These are phyloP conservation scores for Phytophthora fragariae DNA, from an alignment of 352 stramenopile species.

Conservation along the genomic window DNA sequence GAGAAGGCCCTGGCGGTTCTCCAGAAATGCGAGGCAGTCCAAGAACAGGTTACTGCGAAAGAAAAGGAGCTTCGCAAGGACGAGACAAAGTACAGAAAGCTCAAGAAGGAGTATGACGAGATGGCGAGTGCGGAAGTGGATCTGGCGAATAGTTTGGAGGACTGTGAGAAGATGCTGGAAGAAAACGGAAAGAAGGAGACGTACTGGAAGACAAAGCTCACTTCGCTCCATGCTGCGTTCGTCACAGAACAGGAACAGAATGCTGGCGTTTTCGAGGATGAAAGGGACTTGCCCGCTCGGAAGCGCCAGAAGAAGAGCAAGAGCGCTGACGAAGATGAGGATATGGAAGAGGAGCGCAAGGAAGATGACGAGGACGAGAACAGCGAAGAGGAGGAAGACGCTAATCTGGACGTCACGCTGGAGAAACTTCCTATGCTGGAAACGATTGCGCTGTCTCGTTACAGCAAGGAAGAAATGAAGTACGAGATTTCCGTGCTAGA, in stretches of 20 bases:
- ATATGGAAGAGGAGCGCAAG: constrained; percentile 51
- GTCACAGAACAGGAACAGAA: constrained; percentile 78
- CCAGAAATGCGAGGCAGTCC: constrained; percentile 92
- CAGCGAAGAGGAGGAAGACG: constrained; percentile 49
- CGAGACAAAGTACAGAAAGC: constrained; percentile 82
- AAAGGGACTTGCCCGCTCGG: constrained; percentile 44
- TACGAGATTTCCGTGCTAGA: constrained; percentile 94
- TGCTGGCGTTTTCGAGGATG: constrained; percentile 74
- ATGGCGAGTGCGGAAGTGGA: constrained; percentile 94
- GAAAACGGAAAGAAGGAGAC: constrained; percentile 92
- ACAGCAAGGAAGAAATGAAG: constrained; percentile 94
- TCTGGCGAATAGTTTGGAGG: constrained; percentile 92
- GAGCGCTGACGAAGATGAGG: constrained; percentile 31
- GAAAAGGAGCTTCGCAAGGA: constrained; percentile 80
- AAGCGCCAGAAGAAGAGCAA: constrained; percentile 64
- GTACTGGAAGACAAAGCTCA: constrained; percentile 87
- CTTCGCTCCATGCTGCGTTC: constrained; percentile 68
- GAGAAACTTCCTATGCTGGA: constrained; percentile 82
- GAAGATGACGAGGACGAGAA: constrained; percentile 45
- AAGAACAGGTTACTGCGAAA: constrained; percentile 91
- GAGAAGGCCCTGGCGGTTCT: constrained; percentile 92
- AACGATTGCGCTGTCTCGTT: constrained; percentile 81
- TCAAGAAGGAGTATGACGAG: constrained; percentile 92
- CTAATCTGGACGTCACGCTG: constrained; percentile 44
- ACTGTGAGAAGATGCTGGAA: constrained; percentile 93